These are phyloP conservation scores for Colletotrichum theobromicola DNA, from an alignment of 2,329 filamentous ascomycete genomes.

Conservation along the genomic window DNA sequence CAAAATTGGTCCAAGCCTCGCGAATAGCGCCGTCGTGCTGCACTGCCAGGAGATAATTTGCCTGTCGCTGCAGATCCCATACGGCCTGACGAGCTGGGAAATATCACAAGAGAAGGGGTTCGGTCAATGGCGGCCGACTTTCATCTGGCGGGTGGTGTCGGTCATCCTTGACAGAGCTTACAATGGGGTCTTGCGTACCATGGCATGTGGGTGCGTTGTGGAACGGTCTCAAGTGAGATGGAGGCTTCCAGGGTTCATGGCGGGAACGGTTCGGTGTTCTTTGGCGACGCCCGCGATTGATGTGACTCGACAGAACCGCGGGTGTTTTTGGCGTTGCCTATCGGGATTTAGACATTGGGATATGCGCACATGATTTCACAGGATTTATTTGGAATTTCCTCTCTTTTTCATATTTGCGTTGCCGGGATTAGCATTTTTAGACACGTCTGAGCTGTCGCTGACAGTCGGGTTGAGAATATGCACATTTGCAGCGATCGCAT, in stretches of 20 bases:
- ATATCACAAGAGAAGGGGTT: background rate
- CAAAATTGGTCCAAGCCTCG: background rate
- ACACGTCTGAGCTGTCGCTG: background rate
- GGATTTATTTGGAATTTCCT: background rate
- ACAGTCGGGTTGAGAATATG: background rate
- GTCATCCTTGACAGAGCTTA: background rate
- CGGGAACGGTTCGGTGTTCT: background rate
- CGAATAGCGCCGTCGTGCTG: background rate
- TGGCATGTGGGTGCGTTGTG: background rate
- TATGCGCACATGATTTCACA: background rate
- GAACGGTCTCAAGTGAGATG: background rate
- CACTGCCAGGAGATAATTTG: background rate
- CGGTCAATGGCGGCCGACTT: background rate
- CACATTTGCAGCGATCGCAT: background rate
- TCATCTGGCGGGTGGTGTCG: background rate
- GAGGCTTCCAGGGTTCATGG: background rate
- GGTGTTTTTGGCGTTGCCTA: background rate
- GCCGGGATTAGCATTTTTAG: background rate
- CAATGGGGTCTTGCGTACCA: background rate
- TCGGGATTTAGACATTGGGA: background rate
- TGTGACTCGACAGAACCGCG: background rate
- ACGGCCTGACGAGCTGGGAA: background rate
- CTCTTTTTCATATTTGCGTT: background rate
- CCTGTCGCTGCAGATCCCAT: background rate
- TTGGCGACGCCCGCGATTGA: background rate